Conservation (phyloP, 208 protist species). For the Herpetomonas tarakana region DNA sequence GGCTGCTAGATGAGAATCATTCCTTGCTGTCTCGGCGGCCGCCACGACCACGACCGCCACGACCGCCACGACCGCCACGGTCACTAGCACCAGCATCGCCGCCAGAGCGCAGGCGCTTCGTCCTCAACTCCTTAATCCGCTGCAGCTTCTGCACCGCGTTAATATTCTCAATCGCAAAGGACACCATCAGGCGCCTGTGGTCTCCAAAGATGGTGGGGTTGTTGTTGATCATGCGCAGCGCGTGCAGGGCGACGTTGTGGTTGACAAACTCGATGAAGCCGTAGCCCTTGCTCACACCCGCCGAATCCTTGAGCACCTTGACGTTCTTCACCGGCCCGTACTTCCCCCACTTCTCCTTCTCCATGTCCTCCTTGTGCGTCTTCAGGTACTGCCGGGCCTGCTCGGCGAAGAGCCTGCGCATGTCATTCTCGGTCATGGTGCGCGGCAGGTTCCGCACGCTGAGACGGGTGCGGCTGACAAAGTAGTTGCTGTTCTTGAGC, state of each 20-base stretch:
- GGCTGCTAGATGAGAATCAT: too few relatives aligned
- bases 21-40: too few relatives aligned
- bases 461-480: slow-evolving; percentile 88
- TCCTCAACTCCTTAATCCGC: slow-evolving; percentile 78
- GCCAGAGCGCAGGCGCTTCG: slow-evolving; percentile 28
- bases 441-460: slow-evolving; percentile 90
- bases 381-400: slow-evolving; percentile 73
- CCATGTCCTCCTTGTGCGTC: slow-evolving; percentile 58
- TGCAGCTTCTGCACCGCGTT: slow-evolving; percentile 87
- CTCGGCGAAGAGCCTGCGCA: slow-evolving; percentile 78
- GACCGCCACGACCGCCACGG: not conserved
- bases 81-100: not conserved
- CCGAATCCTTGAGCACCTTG: slow-evolving; percentile 83
- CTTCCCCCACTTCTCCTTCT: slow-evolving; percentile 86
- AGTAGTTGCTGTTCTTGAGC: slow-evolving; percentile 89
- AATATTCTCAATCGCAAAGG: slow-evolving; percentile 91
- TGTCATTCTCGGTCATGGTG: slow-evolving; percentile 83
- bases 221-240: slow-evolving; percentile 88
- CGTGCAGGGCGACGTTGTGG: slow-evolving; percentile 86
- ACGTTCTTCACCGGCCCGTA: slow-evolving; percentile 87
- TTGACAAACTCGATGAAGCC: slow-evolving; percentile 93
- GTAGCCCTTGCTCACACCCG: slow-evolving; percentile 81
- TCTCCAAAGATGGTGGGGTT: slow-evolving; percentile 90
- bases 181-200: slow-evolving; percentile 83
- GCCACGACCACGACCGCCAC: slow-evolving; percentile 1